Evolutionary conservation across 495 filamentous ascomycete genomes (phyloP), one percentile per base, ranked within the genome.

Genomic region (Mytilinidion resinicola): DNA sequence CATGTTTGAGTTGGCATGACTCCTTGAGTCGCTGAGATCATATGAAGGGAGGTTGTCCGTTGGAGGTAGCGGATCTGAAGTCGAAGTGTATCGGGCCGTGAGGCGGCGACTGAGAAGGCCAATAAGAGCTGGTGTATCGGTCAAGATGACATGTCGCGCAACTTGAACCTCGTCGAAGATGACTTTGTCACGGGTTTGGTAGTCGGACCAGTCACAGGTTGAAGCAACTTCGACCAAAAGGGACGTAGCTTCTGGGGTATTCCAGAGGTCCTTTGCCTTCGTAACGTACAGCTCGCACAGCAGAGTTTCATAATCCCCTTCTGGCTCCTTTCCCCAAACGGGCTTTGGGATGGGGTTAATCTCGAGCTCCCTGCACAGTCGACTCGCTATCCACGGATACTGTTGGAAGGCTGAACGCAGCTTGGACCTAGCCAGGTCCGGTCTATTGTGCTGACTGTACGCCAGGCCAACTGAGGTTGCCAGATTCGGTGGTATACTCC

Each of bases 211-310:
- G 33, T 81, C 82, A 30, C 83, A 77, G 33, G 85, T 65, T 6
- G 63, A 67, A 15, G 67, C 89, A 15, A 88, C 81, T 61, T 91
- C 85, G 25, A 86, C 78, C 1, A 98, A 78, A 4, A 96, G 72
- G 30, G 80, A 74, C 0, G 80, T 81, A 9, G 84, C 80, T 62
- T 88, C 84, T 0, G 91, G 81, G 1, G 86, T 90, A 59, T 89
- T 90, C 95, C 95, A 99, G 14, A 96, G 77, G 65, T 95, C 89
- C 66, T 91, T 93, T 3, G 88, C 81, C 34, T 85, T 82, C 20
- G 82, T 74, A 38, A 91, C 80, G 69, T 96, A 97, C 0, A 96
- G 78, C 60, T 88, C 83, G 1, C 85, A 82, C 53, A 91, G 75
- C 10, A 97, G 77, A 50, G 82, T 80, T 56, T 95, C 87, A n/a